Percentiles rank a stretch among this genome's conserved stretches.
phyloP scores from a whole-genome alignment of 164 flowering plant genomes.

The Sedum album region DNA sequence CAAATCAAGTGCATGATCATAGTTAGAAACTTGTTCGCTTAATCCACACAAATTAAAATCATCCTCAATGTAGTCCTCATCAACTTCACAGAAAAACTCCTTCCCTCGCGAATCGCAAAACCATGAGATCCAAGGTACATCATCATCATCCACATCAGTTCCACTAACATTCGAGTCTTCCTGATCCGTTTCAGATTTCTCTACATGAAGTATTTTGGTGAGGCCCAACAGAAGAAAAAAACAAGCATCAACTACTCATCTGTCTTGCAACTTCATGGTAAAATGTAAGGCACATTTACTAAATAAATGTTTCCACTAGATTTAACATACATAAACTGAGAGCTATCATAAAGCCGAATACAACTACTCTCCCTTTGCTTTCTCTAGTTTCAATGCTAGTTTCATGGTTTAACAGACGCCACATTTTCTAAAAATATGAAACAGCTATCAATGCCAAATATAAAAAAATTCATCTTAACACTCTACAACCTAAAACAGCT shows the following conservation, averaged over 20 bases:
- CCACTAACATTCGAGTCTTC: neutral
- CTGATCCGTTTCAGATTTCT: neutral
- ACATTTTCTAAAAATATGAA: neutral
- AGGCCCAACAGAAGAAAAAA: neutral
- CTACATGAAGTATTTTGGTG: neutral
- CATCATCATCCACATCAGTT: neutral
- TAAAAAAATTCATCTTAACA: neutral
- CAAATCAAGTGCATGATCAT: constrained; percentile 3
- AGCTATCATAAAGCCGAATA: neutral
- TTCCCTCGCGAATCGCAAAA: constrained; percentile 1
- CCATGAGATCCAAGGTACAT: constrained; percentile 3
- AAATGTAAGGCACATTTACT: too few relatives aligned
- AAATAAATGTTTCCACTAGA: too few relatives aligned
- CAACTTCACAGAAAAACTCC: constrained; percentile 2
- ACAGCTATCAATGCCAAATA: neutral
- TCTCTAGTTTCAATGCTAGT: neutral
- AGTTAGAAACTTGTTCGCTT: neutral
- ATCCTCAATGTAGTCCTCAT: constrained; percentile 7
- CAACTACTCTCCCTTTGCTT: neutral
- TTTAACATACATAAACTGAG: too few relatives aligned
- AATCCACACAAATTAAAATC: constrained; percentile 4
- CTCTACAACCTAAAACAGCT: neutral
- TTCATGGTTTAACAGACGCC: neutral
- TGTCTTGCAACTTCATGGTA: neutral
- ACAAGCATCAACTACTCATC: neutral